These are phyloP conservation scores for Fusarium camptoceras DNA, from an alignment of 2,329 filamentous ascomycete species.

Conservation along the genomic window DNA sequence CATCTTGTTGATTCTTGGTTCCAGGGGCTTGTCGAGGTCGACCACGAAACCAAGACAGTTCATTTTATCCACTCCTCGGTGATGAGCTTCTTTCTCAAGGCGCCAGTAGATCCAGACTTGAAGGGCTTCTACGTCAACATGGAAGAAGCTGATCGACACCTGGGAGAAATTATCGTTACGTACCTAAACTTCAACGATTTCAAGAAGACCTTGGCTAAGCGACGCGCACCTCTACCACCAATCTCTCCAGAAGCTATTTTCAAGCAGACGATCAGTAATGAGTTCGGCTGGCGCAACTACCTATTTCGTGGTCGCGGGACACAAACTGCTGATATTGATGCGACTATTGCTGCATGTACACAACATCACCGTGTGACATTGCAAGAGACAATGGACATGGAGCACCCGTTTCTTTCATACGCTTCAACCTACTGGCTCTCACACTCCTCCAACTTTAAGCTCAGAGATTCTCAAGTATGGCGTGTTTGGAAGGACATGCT, in stretches of 20 bases:
- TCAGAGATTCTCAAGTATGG: fast-evolving
- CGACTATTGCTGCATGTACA: fast-evolving
- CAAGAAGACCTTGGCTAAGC: fast-evolving
- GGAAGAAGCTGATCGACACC: fast-evolving
- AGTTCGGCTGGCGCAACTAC: fast-evolving
- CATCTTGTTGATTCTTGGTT: neutral
- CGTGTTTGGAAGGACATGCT: fast-evolving
- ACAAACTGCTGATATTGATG: neutral
- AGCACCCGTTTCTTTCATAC: neutral
- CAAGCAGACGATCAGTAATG: neutral
- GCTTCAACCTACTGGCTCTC: neutral
- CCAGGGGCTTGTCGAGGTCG: neutral
- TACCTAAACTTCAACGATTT: neutral
- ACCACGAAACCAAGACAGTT: neutral
- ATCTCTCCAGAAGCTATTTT: fast-evolving
- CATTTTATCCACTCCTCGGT: neutral
- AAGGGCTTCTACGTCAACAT: fast-evolving
- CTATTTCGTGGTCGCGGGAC: neutral
- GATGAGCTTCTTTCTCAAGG: neutral
- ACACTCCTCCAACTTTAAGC: neutral
- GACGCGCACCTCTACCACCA: fast-evolving
- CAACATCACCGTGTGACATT: fast-evolving
- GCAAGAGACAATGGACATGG: fast-evolving
- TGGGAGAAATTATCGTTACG: fast-evolving
- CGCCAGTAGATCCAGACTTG: fast-evolving